phyloP scores from a whole-genome alignment of 306 rosid species.

The Medicago lupulina region DNA sequence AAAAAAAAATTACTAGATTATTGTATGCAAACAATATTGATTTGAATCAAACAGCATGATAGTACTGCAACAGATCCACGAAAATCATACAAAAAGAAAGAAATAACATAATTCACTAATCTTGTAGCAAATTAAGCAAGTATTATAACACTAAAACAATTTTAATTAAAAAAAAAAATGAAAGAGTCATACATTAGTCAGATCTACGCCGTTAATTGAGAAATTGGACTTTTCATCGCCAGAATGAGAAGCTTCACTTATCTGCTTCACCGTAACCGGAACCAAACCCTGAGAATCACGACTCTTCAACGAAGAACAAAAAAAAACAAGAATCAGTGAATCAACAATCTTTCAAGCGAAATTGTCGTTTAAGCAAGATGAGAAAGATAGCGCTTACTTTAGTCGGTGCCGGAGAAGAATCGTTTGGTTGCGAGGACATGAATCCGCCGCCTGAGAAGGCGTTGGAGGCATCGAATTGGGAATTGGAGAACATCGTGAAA shows the following conservation, averaged over 20 bases:
- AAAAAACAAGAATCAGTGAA: slow-evolving; percentile 29
- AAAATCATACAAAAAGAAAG: not conserved
- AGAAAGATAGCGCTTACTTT: slow-evolving; percentile 54
- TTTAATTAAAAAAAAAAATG: not conserved
- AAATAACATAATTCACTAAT: not conserved
- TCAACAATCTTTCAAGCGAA: not conserved
- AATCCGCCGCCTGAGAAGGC: slow-evolving; percentile 76
- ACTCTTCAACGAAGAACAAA: slow-evolving; percentile 41
- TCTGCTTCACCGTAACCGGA: slow-evolving; percentile 93
- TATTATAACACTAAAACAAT: not conserved
- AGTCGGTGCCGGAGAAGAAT: slow-evolving; percentile 58
- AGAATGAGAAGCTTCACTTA: slow-evolving; percentile 78
- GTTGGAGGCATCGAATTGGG: slow-evolving; percentile 66
- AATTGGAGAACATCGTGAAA: slow-evolving; percentile 70
- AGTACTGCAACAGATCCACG: not conserved
- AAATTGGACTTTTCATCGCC: slow-evolving; percentile 89
- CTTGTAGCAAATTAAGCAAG: not conserved
- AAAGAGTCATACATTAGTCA: slow-evolving; percentile 63
- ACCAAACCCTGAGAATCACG: slow-evolving; percentile 76
- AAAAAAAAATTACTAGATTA: not conserved
- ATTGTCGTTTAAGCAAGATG: not conserved
- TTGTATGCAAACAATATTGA: not conserved
- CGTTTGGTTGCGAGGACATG: slow-evolving; percentile 63
- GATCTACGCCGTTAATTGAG: slow-evolving; percentile 73
- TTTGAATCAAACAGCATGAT: not conserved